These are phyloP conservation scores for Diaporthe ampelina DNA, from an alignment of 2,329 filamentous ascomycete species.

Conservation along the genomic window DNA sequence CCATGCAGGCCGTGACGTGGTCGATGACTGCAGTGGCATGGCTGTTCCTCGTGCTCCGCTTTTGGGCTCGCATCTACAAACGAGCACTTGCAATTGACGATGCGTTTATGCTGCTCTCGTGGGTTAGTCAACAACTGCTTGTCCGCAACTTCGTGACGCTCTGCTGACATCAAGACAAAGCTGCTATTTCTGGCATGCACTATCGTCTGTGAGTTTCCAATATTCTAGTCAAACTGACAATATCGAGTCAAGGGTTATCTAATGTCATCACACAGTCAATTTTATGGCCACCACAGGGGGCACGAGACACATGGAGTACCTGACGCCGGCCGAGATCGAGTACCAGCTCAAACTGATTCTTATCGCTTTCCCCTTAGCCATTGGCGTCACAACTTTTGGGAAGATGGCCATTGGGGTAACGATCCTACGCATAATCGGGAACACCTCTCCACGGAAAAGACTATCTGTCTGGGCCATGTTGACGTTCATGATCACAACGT, in stretches of 20 bases:
- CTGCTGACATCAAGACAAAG: neutral
- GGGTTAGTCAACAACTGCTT: neutral
- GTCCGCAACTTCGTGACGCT: too few species aligned
- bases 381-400: neutral
- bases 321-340: neutral
- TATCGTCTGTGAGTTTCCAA: neutral
- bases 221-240: neutral
- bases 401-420: conserved; percentile 2
- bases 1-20: neutral
- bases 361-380: neutral
- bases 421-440: conserved; percentile 1
- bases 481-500: neutral
- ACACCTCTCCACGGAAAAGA: neutral
- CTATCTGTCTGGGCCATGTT: neutral
- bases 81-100: neutral
- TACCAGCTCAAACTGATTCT: neutral
- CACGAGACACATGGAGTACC: neutral
- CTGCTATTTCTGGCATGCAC: neutral
- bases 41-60: neutral
- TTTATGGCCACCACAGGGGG: neutral
- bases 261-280: neutral
- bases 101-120: neutral
- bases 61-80: neutral
- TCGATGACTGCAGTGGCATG: neutral
- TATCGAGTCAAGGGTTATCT: neutral